Evolutionary conservation across 495 filamentous ascomycete genomes (phyloP).

Genomic region (Trichoderma gamsii): DNA sequence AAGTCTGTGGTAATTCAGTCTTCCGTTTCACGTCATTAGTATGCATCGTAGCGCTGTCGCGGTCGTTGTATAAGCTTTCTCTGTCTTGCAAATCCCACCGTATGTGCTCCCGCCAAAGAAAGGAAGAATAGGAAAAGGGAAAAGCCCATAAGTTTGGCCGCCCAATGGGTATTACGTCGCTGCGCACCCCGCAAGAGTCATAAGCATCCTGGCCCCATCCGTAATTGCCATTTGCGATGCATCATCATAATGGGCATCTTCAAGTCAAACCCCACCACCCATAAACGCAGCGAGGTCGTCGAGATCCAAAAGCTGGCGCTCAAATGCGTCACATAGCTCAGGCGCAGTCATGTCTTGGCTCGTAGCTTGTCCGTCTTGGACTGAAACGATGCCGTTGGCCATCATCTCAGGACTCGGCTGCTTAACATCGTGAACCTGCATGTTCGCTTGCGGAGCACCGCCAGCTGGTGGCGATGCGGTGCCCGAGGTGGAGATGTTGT

Average conservation of each 20-base stretch:
- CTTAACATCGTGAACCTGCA: conserved; percentile 23
- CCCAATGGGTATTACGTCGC: conserved; percentile 14
- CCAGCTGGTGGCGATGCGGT: neutral
- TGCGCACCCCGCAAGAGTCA: conserved; percentile 21
- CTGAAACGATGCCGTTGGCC: conserved; percentile 21
- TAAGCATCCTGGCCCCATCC: conserved; percentile 16
- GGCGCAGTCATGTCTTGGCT: conserved; percentile 41
- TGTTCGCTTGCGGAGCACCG: conserved; percentile 12
- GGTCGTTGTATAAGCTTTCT: neutral
- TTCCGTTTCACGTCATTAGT: conserved; percentile 1
- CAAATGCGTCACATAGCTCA: conserved; percentile 44
- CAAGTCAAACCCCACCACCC: conserved; percentile 43
- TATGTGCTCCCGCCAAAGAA: neutral
- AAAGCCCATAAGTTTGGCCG: neutral
- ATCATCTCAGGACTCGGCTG: conserved; percentile 35
- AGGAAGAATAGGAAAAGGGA: neutral
- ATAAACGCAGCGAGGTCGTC: conserved; percentile 48
- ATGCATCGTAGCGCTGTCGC: neutral
- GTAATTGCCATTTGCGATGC: conserved; percentile 7
- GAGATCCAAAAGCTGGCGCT: conserved; percentile 44
- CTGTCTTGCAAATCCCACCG: neutral
- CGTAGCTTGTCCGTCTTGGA: conserved; percentile 23
- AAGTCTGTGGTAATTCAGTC: neutral
- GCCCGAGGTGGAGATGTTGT: conserved; percentile 34
- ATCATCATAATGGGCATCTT: neutral